Conservation (phyloP, 2,329 filamentous ascomycete species). For the Tolypocladium inflatum region DNA sequence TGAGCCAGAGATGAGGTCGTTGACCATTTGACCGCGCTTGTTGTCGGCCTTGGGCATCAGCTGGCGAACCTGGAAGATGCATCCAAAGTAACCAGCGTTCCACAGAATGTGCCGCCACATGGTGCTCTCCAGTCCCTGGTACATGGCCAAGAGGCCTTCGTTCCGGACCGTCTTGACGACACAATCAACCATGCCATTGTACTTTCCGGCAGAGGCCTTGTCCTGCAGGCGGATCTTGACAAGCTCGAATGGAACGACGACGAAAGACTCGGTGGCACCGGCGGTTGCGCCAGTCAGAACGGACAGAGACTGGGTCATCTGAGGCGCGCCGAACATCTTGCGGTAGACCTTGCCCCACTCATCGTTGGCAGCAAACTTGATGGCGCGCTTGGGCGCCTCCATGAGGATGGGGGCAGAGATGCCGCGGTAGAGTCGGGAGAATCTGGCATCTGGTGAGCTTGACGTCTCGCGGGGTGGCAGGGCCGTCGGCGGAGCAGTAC, state of each 20-base stretch:
- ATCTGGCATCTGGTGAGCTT: slow-evolving; percentile 37
- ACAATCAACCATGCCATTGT: slow-evolving; percentile 73
- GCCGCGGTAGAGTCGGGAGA: slow-evolving; percentile 87
- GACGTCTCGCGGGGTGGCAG: neutral
- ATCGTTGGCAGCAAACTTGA: slow-evolving; percentile 98
- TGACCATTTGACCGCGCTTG: slow-evolving; percentile 73
- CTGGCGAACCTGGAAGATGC: slow-evolving; percentile 91
- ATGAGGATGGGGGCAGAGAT: slow-evolving; percentile 95
- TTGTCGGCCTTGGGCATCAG: slow-evolving; percentile 72
- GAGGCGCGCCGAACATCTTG: slow-evolving; percentile 68
- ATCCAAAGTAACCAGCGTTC: slow-evolving; percentile 96
- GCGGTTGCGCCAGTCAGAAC: slow-evolving; percentile 90
- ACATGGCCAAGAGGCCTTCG: slow-evolving; percentile 80
- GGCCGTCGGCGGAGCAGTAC: slow-evolving; percentile 34
- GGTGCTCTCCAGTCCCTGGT: slow-evolving; percentile 94
- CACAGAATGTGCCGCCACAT: slow-evolving; percentile 86
- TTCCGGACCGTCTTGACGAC: slow-evolving; percentile 71
- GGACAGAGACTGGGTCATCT: slow-evolving; percentile 88
- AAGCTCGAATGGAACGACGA: slow-evolving; percentile 95
- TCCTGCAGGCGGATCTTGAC: slow-evolving; percentile 98
- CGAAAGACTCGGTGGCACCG: slow-evolving; percentile 90
- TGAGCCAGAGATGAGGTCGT: slow-evolving; percentile 79
- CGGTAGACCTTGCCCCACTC: slow-evolving; percentile 96
- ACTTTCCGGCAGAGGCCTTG: slow-evolving; percentile 82
- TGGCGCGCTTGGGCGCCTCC: slow-evolving; percentile 89